Base-by-base conservation (phyloP, 192 early-diverging fungal genomes). In the Spizellomyces sp. region DNA sequence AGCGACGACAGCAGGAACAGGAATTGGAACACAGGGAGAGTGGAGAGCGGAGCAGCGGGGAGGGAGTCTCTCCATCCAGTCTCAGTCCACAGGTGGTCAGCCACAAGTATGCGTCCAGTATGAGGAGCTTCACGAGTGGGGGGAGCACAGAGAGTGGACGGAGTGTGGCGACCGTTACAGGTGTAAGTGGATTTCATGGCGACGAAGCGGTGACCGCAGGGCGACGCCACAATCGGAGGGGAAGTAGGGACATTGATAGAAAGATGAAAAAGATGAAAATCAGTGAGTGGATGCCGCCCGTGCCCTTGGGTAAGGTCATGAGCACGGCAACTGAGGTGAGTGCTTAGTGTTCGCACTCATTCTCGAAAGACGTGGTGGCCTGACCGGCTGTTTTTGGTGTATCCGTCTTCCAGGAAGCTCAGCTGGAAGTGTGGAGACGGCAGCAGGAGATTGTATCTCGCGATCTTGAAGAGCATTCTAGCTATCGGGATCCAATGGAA, bases 391-490 rank as follows among this genome's bases (percentile, higher is more conserved):
- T 36, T 36, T 36, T 36, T 36, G 27, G 14, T 15, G 42, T 15
- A 44, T 64, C 21, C 5, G 14, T 8, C 47, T 1, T 71, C 15
- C 36, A 83, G 78, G 67, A 59, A 9, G 22, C 59, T 50, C 84
- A 86, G 63, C 65, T 80, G n/a, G 65, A 46, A 19, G 62, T 56
- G 15, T 80, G 83, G 78, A 27, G 55, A 41, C 77, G 76, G 15
- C 79, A 80, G 46, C 45, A 77, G 19, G 67, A 76, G 5, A 21
- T 54, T 7, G 45, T 86, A 12, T 14, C 7, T 9, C 7, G 41
- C 1, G 84, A 86, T n/a, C 50, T 86, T 14, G 71, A 84, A 44
- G 75, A 80, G 22, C 84, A 86, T 59, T 60, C 74, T 27, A 43
- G 58, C 5, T 78, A 72, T 50, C 67, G 77, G 45, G 70, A 70